A percentile compares a stretch with the other conserved stretches of the same genome.
phyloP scores from a whole-genome alignment of 768 basidiomycete species.

The Hygrophorus russula region DNA sequence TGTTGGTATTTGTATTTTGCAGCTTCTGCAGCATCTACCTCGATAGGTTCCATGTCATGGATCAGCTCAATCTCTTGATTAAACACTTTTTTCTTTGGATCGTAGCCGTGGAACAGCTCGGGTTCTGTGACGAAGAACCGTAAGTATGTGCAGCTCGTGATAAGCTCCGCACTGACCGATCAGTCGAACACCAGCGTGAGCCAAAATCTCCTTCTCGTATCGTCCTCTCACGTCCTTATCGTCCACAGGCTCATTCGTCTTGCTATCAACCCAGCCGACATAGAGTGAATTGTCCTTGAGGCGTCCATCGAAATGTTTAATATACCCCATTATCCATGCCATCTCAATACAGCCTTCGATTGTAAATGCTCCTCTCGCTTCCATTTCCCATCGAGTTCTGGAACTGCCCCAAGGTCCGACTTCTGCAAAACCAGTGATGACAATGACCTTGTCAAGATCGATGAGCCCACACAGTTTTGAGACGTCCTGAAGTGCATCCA shows the following conservation, averaged over 20 bases:
- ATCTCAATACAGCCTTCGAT: conserved; percentile 98
- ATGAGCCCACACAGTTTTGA: conserved; percentile 76
- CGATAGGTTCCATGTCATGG: conserved; percentile 94
- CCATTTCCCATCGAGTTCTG: conserved; percentile 99
- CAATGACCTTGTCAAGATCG: conserved; percentile 92
- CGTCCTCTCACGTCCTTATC: conserved; percentile 93
- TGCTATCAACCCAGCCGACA: conserved; percentile 97
- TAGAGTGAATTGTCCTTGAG: conserved; percentile 86
- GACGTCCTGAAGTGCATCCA: conserved; percentile 63
- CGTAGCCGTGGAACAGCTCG: conserved; percentile 94
- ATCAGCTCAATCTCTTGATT: conserved; percentile 94
- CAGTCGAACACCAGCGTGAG: conserved; percentile 85
- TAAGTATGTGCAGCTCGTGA: background rate
- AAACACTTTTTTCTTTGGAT: conserved; percentile 96
- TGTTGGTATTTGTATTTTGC: conserved; percentile 95
- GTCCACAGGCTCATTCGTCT: conserved; percentile 87
- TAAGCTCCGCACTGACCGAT: conserved; percentile 54
- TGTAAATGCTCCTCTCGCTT: conserved; percentile 92
- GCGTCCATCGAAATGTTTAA: conserved; percentile 98
- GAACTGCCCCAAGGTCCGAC: conserved; percentile 98
- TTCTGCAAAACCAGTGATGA: conserved; percentile 94
- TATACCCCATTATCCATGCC: conserved; percentile 99
- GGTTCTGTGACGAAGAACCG: conserved; percentile 52
- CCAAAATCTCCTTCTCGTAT: conserved; percentile 90
- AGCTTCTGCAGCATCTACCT: conserved; percentile 85